phyloP scores from a whole-genome alignment of 2,329 filamentous ascomycete species.

The Tolypocladium tundrense region DNA sequence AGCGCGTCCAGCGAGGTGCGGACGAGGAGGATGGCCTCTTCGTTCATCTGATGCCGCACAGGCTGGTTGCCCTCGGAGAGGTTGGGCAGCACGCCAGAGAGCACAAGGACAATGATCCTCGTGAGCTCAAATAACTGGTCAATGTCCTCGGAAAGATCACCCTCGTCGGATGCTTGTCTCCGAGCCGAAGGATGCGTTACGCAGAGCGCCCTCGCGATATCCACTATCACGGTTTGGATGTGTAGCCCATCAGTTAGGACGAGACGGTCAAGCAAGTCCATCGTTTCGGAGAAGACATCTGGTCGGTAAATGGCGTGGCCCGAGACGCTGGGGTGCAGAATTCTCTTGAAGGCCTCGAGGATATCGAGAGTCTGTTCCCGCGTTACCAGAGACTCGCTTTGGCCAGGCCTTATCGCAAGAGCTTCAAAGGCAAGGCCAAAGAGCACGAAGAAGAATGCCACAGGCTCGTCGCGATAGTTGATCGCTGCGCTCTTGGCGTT shows the following conservation, averaged over 20 bases:
- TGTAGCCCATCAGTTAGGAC: slow-evolving; percentile 84
- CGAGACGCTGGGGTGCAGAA: slow-evolving; percentile 84
- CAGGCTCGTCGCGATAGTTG: slow-evolving; percentile 95
- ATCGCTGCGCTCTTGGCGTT: slow-evolving; percentile 64
- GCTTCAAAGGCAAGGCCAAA: slow-evolving; percentile 97
- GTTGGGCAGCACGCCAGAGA: slow-evolving; percentile 80
- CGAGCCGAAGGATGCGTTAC: slow-evolving; percentile 85
- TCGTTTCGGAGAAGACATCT: slow-evolving; percentile 91
- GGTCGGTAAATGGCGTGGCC: slow-evolving; percentile 95
- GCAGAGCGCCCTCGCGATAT: slow-evolving; percentile 84
- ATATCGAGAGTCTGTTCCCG: slow-evolving; percentile 81
- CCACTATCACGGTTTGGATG: slow-evolving; percentile 85
- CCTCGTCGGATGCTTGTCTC: slow-evolving; percentile 43
- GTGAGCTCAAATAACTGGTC: slow-evolving; percentile 97
- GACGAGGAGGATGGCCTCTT: slow-evolving; percentile 76
- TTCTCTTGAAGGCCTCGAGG: slow-evolving; percentile 84
- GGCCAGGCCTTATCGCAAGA: slow-evolving; percentile 63
- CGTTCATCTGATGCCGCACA: slow-evolving; percentile 68
- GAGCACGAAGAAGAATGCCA: slow-evolving; percentile 97
- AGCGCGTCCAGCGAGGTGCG: slow-evolving; percentile 74
- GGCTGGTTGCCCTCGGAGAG: slow-evolving; percentile 56
- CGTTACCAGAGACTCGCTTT: slow-evolving; percentile 44
- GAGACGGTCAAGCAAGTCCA: slow-evolving; percentile 87
- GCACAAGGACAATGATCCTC: slow-evolving; percentile 85
- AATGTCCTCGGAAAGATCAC: slow-evolving; percentile 87